A percentile compares a stretch with the other conserved stretches of the same genome.
These are phyloP conservation scores for Leptographium galeiforme DNA, from an alignment of 2,329 filamentous ascomycete genomes.

Conservation along the genomic window DNA sequence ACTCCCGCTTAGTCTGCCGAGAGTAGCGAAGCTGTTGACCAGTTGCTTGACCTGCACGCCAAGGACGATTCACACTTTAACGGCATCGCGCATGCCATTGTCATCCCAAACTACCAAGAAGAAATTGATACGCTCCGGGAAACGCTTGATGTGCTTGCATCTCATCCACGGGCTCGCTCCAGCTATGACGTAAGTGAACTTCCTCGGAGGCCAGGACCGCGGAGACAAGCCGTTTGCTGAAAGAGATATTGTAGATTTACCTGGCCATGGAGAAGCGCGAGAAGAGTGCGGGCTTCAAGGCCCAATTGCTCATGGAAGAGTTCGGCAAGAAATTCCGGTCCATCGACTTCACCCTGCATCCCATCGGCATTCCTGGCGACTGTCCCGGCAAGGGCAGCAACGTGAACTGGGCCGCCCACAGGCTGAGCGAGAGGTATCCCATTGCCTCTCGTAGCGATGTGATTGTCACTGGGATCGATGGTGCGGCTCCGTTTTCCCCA, in stretches of 20 bases:
- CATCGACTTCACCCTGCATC: slow-evolving; percentile 56
- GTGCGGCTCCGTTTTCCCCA: slow-evolving; percentile 27
- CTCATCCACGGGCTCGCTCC: slow-evolving; percentile 47
- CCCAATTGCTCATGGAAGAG: slow-evolving; percentile 44
- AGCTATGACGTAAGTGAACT: slow-evolving; percentile 56
- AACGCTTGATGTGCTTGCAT: slow-evolving; percentile 55
- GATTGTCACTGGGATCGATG: slow-evolving; percentile 59
- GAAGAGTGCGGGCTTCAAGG: slow-evolving; percentile 45
- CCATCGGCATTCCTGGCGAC: slow-evolving; percentile 50
- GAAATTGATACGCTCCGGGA: slow-evolving; percentile 54
- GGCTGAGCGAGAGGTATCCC: slow-evolving; percentile 48
- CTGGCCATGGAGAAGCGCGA: slow-evolving; percentile 63
- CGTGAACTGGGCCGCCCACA: slow-evolving; percentile 55
- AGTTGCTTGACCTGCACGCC: slow-evolving; percentile 29
- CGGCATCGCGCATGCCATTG: slow-evolving; percentile 48
- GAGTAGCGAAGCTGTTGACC: slow-evolving; percentile 37
- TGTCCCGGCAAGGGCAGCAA: slow-evolving; percentile 65
- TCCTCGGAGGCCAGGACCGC: too few species aligned
- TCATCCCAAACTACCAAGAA: slow-evolving; percentile 65
- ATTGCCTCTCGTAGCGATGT: slow-evolving; percentile 42
- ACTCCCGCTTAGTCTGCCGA: slow-evolving; percentile 33
- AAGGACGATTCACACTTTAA: slow-evolving; percentile 30
- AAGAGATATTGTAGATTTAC: slow-evolving; percentile 38
- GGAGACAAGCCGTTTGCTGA: background rate
- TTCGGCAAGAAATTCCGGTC: slow-evolving; percentile 52